Evolutionary conservation across 495 filamentous ascomycete species (phyloP).

Genomic region (Pyrenopolyporus hunteri): DNA sequence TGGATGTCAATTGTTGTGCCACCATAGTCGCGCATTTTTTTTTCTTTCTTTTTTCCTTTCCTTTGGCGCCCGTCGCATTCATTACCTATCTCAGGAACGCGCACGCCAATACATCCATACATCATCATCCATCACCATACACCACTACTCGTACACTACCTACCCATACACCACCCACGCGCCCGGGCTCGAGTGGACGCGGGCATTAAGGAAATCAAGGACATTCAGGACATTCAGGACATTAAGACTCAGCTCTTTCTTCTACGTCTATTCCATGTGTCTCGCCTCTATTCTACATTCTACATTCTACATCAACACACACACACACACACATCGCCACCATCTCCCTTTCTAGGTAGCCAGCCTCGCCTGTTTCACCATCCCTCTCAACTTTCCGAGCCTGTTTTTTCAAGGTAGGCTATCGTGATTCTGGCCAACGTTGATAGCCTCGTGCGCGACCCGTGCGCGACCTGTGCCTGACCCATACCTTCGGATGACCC

Average conservation of each 20-base stretch:
- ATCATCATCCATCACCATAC: no score
- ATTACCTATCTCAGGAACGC: neutral
- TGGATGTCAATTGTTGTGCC: neutral
- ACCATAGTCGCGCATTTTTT: neutral
- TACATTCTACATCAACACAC: neutral
- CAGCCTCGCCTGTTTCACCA: neutral
- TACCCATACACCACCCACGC: no score
- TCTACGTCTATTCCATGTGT: neutral
- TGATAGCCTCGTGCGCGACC: neutral
- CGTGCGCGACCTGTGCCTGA: no score
- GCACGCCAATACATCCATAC: neutral
- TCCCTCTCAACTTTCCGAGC: neutral
- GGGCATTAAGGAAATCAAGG: no score
- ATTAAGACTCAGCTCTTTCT: neutral
- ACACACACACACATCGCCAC: neutral
- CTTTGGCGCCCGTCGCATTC: neutral
- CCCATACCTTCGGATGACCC: neutral
- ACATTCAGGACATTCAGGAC: no score
- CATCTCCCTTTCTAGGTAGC: no score
- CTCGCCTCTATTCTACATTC: neutral
- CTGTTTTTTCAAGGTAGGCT: neutral
- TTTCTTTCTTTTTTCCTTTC: neutral
- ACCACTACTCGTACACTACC: no score
- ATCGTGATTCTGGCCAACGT: slow-evolving; percentile 4
- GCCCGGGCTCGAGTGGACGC: neutral